Base-by-base conservation (phyloP, 179 eudicot genomes). In the Nepenthes alata region DNA sequence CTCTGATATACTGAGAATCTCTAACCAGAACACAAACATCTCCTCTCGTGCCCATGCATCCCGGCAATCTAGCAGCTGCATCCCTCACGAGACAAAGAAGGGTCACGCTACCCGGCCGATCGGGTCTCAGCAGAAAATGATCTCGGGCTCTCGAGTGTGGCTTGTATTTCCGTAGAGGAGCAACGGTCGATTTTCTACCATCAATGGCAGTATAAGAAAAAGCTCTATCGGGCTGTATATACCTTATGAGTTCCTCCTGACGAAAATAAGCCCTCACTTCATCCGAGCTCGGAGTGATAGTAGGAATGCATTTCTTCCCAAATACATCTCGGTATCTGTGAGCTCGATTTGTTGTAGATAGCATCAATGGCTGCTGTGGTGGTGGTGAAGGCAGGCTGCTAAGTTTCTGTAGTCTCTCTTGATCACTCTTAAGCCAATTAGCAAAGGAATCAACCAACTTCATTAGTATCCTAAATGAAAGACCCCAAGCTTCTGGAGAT, bases 51-150 rank as follows among this genome's bases (percentile, higher is more conserved):
- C 91, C 91, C 2, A 78, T 70, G 45, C 77, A 75, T 2, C 85
- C 83, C 12, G 85, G 91, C 67, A 82, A 61, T 62, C 91, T 68
- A n/a, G 87, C 77, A 13, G 87, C 91, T 6, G 91, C 91, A 67
- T 85, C 91, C 60, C 87, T 77, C 15, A 80, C 88, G 5, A 85
- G 75, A 61, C 85, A 78, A 3, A 85, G 82, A 38, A 85, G 59
- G 3, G 84, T 85, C 1, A 83, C 83, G 52, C 79, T 83, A 3
- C 79, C 77, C 1, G 91, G 88, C 8, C 91, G 75, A 48, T 76
- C 76, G 1, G 51, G 67, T 61, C 80, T 82, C 14, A 85, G 75
- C 77, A 82, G 72, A 45, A 71, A 70, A 64, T 82, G 85, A 25
- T 78, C 84, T 13, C 85, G 78, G 52, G 82, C 82, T 70, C 70